Base-by-base conservation (phyloP, 768 basidiomycete species). In the Lentinula aciculospora region DNA sequence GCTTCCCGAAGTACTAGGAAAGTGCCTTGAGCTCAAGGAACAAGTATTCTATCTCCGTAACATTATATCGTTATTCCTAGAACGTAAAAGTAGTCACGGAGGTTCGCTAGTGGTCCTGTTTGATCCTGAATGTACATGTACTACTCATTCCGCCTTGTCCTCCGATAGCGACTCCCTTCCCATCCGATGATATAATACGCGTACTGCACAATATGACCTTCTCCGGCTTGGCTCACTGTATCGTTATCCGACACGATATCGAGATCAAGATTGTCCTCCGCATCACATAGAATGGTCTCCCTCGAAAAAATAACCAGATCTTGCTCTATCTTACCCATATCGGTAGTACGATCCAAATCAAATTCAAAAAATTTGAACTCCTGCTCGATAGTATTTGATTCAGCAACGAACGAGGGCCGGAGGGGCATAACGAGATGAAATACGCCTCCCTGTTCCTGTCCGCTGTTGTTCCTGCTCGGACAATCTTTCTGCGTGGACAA, bases 391-490 rank as follows among this genome's bases (percentile, higher is more conserved):
- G 80, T 78, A 32, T 64, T 70, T 0, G 81, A 83, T 71, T 94
- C 92, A 12, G 66, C 67, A 0, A 71, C 63, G 61, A 88, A 86
- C 0, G 87, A 89, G 0, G 75, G 67, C 0, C 92, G 86, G 3
- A 89, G 74, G 1, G 92, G 89, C n/a, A 92, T 81, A 49, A 92
- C 76, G 13, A 93, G 79, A 63, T 92, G 88, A 68, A 94, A 94
- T 51, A 64, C 46, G 49, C 67, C 40, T 53, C 21, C 17, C 7
- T 23, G 60, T 58, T 66, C 64, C 2, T 53, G 44, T 19, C 27
- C 27, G 27, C 53, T 17, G 23, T 34, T 17, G 29, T 53, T 36
- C 49, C 27, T 25, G 29, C 25, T 19, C 27, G 49, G 49, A 51
- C 19, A 17, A 5, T 27, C 13, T 15, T 36, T 51, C 48, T 44